Percentiles rank a stretch among this genome's conserved stretches.
phyloP scores from a whole-genome alignment of 805 yeast species.

The Naumovozyma baii region DNA sequence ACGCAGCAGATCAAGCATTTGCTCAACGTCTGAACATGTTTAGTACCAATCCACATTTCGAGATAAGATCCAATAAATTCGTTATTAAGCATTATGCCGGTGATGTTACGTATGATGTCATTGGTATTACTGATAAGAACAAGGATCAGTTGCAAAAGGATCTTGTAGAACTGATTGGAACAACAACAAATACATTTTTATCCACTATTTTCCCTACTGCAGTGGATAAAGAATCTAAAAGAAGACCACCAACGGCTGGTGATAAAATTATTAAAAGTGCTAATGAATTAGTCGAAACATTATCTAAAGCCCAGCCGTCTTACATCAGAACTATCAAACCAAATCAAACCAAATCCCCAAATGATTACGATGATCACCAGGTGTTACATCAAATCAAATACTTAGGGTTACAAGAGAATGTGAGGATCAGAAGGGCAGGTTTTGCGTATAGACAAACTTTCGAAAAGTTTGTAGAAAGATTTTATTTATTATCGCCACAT shows the following conservation, averaged over 20 bases:
- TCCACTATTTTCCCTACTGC: slow-evolving; percentile 51
- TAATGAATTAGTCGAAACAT: slow-evolving; percentile 76
- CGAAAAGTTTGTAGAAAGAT: slow-evolving; percentile 91
- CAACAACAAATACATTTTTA: slow-evolving; percentile 61
- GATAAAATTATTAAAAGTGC: slow-evolving; percentile 92
- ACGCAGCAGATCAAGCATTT: slow-evolving; percentile 93
- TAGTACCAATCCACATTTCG: slow-evolving; percentile 75
- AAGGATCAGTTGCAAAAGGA: slow-evolving; percentile 90
- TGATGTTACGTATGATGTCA: slow-evolving; percentile 87
- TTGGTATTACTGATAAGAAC: slow-evolving; percentile 90
- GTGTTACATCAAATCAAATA: slow-evolving; percentile 94
- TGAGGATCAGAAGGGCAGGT: slow-evolving; percentile 95
- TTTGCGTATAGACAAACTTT: slow-evolving; percentile 96
- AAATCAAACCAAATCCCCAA: slow-evolving; percentile 82
- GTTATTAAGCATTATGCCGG: slow-evolving; percentile 96
- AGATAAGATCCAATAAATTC: slow-evolving; percentile 77
- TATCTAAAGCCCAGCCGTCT: slow-evolving; percentile 87
- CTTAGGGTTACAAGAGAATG: slow-evolving; percentile 92
- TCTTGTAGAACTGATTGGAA: slow-evolving; percentile 64
- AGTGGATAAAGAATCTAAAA: slow-evolving; percentile 57
- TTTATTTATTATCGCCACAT: slow-evolving; percentile 73
- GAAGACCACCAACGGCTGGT: slow-evolving; percentile 91
- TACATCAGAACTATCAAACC: slow-evolving; percentile 97
- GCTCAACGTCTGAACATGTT: slow-evolving; percentile 85
- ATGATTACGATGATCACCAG: slow-evolving; percentile 78